phyloP scores from a whole-genome alignment of 106 monocot genomes.

The Dendrobium officinale region DNA sequence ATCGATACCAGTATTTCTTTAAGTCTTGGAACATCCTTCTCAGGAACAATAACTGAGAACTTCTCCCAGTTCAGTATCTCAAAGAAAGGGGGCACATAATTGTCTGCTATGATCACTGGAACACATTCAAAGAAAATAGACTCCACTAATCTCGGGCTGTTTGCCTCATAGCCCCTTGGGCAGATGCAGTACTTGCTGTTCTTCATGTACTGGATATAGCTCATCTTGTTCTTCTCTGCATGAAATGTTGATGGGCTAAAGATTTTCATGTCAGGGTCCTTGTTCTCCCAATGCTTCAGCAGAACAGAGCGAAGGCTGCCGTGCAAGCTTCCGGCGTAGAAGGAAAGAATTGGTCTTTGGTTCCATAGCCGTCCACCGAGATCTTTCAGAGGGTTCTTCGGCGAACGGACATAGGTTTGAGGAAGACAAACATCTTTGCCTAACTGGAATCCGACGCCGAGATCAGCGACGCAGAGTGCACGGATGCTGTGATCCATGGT shows the following conservation, averaged over 20 bases:
- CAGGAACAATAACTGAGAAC: constrained; percentile 36
- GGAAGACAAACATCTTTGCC: constrained; percentile 47
- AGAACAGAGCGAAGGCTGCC: constrained; percentile 40
- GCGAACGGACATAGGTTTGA: constrained; percentile 19
- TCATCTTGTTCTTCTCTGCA: constrained; percentile 10
- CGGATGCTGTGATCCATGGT: constrained; percentile 28
- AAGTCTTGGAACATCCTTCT: constrained; percentile 38
- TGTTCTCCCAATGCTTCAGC: constrained; percentile 46
- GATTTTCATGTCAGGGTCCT: constrained; percentile 55
- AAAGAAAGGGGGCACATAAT: constrained; percentile 53
- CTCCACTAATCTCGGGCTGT: constrained; percentile 45
- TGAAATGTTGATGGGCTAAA: constrained; percentile 21
- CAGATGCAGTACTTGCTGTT: constrained; percentile 62
- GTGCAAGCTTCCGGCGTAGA: constrained; percentile 70
- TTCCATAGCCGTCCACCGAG: constrained; percentile 24
- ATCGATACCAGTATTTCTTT: constrained; percentile 43
- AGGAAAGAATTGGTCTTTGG: constrained; percentile 32
- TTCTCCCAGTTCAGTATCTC: constrained; percentile 60
- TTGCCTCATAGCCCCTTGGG: constrained; percentile 51
- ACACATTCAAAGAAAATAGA: constrained; percentile 55
- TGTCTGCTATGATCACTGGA: constrained; percentile 57
- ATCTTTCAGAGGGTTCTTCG: constrained; percentile 24
- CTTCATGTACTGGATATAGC: constrained; percentile 41
- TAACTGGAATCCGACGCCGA: constrained; percentile 19
- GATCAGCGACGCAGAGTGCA: constrained; percentile 38